Base-by-base conservation (phyloP, 2,329 filamentous ascomycete genomes). In the Fusarium sp. region DNA sequence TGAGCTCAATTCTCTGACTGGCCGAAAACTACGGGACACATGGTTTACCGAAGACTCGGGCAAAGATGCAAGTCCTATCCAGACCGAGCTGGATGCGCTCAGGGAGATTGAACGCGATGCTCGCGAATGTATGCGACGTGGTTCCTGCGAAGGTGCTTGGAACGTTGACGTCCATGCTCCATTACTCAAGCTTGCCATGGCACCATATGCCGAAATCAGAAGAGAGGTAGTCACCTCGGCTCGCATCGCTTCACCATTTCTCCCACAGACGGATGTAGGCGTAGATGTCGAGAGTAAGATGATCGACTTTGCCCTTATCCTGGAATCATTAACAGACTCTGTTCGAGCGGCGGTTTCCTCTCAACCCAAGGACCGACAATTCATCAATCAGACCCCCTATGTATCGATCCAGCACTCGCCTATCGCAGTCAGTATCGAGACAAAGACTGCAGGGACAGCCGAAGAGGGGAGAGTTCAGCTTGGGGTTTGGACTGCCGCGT, bases 101-200 rank as follows among this genome's bases (percentile, higher is more conserved):
- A n/a, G 18, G 7, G 24, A 63, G 24, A 41, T 63, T 16, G 8
- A 22, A 41, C 31, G 20, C 2, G 18, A 22, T n/a, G 45, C 60
- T 8, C 22, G 27, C 22, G 18, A 14, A 6, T 27, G 60, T n/a
- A 16, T 50, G 22, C 16, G 11, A 20, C 31, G 22, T 20, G 45
- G 33, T 4, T 45, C 45, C 24, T 61, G 39, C 33, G 62, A 69
- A 29, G 39, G 43, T 7, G 45, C 56, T 4, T 69, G 48, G 62
- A 69, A 69, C 27, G 16, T 69, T 24, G 48, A 69, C 11, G 31
- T 68, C 16, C 60, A 64, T 41, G 65, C 18, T 24, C 65, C 65
- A 31, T 33, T 68, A 37, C 45, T 68, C 18, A 65, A 65, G 33
- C 61, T 68, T 27, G 67, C 62, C 48, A 39, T 69, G 9, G 62